Base-by-base conservation (phyloP, 179 eudicot species). In the Silene noctiflora region DNA sequence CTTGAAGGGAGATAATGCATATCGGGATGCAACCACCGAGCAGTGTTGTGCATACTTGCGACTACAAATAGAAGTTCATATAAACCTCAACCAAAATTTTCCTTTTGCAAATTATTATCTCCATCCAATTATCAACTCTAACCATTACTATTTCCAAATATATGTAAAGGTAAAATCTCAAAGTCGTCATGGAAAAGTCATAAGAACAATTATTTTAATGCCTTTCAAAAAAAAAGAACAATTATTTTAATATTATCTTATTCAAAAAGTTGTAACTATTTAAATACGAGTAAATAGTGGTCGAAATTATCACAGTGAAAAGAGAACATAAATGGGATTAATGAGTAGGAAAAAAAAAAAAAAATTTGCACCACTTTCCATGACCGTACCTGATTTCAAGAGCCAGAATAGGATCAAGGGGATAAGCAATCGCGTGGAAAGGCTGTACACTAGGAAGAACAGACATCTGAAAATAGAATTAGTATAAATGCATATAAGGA, bases 371-470 rank as follows among this genome's bases (percentile, higher is more conserved):
- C 27, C 35, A 65, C 25, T 46, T 61, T 61, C 19, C 48, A 56
- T 44, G 35, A 76, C 4, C 59, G 55, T 77, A 86, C 97, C 98
- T 94, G 71, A 94, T 94, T 74, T 94, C 94, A 64, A 94, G 87
- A 68, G 97, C 97, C 80, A 92, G 92, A 76, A 89, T 44, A 31
- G 96, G 89, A 83, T 92, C 98, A 81, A 94, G 87, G 27, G 98
- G 98, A 82, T 94, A 94, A 9, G 98, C 98, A 72, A 94, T 92
- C 29, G 97, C 97, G 87, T 94, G 97, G 80, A 94, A 94, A 74
- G 98, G 98, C 78, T 92, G 97, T 56, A 94, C 97, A 78, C 98
- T 92, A 51, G 98, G 97, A 86, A 94, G 86, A 78, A 88, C 87
- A 66, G 96, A 88, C 88, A 84, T 90, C 98, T 92, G 85, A n/a